Evolutionary conservation across 2,329 filamentous ascomycete genomes (phyloP).

Genomic region (Zelopaecilomyces penicillatus): DNA sequence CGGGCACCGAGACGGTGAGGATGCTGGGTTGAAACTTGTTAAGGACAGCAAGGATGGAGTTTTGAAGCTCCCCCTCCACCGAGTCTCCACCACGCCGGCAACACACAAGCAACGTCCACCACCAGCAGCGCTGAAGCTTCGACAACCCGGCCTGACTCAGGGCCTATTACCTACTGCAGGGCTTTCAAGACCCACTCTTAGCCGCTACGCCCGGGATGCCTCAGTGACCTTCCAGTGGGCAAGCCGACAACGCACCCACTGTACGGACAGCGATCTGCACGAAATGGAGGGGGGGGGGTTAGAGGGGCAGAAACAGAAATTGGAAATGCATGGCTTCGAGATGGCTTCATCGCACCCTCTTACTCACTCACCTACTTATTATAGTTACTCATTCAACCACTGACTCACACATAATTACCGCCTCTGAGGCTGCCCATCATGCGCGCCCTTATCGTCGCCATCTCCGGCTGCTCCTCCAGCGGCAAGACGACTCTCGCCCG

Average conservation of each 20-base stretch:
- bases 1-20: too few species aligned
- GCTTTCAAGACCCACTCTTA: conserved; percentile 1
- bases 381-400: neutral
- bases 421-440: conserved; percentile 17
- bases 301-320: neutral
- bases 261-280: neutral
- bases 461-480: conserved; percentile 85
- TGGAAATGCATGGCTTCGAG: too few species aligned
- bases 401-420: conserved; percentile 18
- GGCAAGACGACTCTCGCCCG: conserved; percentile 92
- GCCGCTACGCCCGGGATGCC: conserved; percentile 1
- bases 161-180: too few species aligned
- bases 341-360: neutral
- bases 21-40: too few species aligned
- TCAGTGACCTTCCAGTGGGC: too few species aligned
- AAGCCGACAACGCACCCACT: neutral
- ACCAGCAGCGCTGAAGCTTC: too few species aligned
- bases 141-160: too few species aligned
- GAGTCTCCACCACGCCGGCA: too few species aligned
- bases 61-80: too few species aligned
- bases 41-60: too few species aligned
- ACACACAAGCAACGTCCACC: too few species aligned
- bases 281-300: neutral
- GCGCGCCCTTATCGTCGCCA: conserved; percentile 59
- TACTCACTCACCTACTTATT: neutral